These are phyloP conservation scores for Dictyostelium discoideum DNA, from an alignment of 78 protist genomes.

Conservation along the genomic window dicty_2.7 NC_007089.4:4047501-4048000, in stretches of 20 bases:
- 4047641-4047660: too few relatives aligned
- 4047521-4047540: too few relatives aligned
- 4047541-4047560: too few relatives aligned
- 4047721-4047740: neutral
- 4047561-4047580: neutral
- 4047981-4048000: neutral
- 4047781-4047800: too few relatives aligned
- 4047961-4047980: neutral
- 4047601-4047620: neutral
- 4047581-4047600: neutral
- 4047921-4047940: neutral
- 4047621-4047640: neutral
- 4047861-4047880: neutral
- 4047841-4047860: neutral
- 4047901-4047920: neutral
- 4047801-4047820: too few relatives aligned
- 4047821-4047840: neutral
- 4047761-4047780: too few relatives aligned
- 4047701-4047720: neutral
- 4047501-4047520: too few relatives aligned
- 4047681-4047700: neutral
- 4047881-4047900: neutral
- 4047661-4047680: too few relatives aligned
- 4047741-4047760: too few relatives aligned
- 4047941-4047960: neutral